Evolutionary conservation across 805 yeast genomes (phyloP).

Genomic region (Candida chilensis): DNA sequence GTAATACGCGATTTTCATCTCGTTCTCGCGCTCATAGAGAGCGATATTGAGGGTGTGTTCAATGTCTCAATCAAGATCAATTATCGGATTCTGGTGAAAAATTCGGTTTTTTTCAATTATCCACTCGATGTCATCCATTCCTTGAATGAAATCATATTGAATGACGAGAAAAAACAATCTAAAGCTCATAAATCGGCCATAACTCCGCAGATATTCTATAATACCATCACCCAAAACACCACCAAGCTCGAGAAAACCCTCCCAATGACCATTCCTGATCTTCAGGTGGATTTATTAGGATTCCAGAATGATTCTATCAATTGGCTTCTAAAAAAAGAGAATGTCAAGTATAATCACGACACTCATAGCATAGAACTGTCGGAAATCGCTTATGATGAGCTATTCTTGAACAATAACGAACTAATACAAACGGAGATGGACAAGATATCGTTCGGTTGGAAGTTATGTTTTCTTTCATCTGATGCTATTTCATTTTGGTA

Average conservation of each 20-base stretch:
- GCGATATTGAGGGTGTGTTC: too few species aligned
- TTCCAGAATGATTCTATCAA: slow-evolving; percentile 47
- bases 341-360: slow-evolving; percentile 20
- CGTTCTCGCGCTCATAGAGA: too few species aligned
- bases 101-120: too few species aligned
- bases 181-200: slow-evolving; percentile 11
- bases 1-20: too few species aligned
- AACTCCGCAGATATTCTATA: slow-evolving; percentile 35
- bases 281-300: slow-evolving; percentile 30
- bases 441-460: slow-evolving; percentile 47
- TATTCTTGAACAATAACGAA: slow-evolving; percentile 12
- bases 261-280: slow-evolving; percentile 25
- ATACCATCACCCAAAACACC: slow-evolving; percentile 37
- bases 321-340: slow-evolving; percentile 50
- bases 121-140: too few species aligned
- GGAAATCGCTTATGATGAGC: neutral
- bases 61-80: too few species aligned
- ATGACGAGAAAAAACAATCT: neutral
- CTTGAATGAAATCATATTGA: too few species aligned
- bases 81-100: too few species aligned
- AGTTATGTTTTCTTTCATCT: slow-evolving; percentile 5
- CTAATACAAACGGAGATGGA: slow-evolving; percentile 22
- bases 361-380: slow-evolving; percentile 9
- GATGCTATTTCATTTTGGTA: slow-evolving; percentile 22
- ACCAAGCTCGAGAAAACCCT: slow-evolving; percentile 9